A percentile compares a stretch with the other conserved stretches of the same genome.
Evolutionary conservation across 1,284 basidiomycete genomes (phyloP).

Genomic region (Golubevia pallescens): DNA sequence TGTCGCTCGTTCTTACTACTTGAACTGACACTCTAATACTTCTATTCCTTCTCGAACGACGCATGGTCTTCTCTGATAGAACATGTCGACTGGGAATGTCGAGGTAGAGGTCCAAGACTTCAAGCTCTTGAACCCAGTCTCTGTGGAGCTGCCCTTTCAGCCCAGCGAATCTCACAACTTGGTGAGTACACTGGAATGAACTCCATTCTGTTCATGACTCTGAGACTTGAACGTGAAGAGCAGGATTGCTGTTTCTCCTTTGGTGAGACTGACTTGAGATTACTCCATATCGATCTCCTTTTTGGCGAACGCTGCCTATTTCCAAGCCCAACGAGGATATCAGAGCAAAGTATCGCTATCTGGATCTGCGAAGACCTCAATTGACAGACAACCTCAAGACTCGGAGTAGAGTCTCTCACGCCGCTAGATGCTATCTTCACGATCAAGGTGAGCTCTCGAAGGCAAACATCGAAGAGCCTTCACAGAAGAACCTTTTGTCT

Average conservation of each 20-base stretch:
- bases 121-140: slow-evolving; percentile 79
- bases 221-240: background rate
- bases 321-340: slow-evolving; percentile 82
- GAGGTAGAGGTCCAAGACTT: slow-evolving; percentile 78
- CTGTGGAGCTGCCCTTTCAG: slow-evolving; percentile 75
- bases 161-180: slow-evolving; percentile 77
- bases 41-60: slow-evolving; percentile 34
- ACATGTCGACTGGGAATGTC: slow-evolving; percentile 72
- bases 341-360: slow-evolving; percentile 81
- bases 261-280: slow-evolving; percentile 12
- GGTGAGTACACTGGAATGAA: slow-evolving; percentile 67
- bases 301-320: slow-evolving; percentile 15
- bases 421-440: slow-evolving; percentile 77
- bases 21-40: slow-evolving; percentile 15
- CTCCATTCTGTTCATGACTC: background rate
- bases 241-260: background rate
- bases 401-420: slow-evolving; percentile 79
- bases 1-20: background rate
- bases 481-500: slow-evolving; percentile 6
- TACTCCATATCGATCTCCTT: slow-evolving; percentile 7
- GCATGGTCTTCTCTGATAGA: slow-evolving; percentile 25
- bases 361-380: slow-evolving; percentile 80
- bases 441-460: slow-evolving; percentile 70
- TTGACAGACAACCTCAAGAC: slow-evolving; percentile 79
- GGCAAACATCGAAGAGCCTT: slow-evolving; percentile 18